phyloP scores from a whole-genome alignment of 352 stramenopile genomes.

The Pythium phragmitis region DNA sequence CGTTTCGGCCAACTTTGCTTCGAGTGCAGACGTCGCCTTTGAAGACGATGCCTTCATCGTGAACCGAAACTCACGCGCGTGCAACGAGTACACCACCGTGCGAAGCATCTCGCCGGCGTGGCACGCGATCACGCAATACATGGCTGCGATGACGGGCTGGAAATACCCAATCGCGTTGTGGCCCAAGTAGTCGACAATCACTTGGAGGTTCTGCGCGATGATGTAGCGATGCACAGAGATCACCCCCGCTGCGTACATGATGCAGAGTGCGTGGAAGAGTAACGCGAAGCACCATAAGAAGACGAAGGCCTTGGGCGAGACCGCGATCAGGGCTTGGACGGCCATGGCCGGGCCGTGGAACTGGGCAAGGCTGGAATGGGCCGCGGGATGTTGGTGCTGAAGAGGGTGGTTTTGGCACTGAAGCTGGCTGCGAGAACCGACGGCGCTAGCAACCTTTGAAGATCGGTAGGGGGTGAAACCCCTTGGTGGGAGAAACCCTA shows the following conservation, averaged over 20 bases:
- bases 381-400: too few relatives aligned
- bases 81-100: slow-evolving; percentile 5
- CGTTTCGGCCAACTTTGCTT: background rate
- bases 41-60: background rate
- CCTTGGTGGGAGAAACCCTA: too few relatives aligned
- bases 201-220: slow-evolving; percentile 6
- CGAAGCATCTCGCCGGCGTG: background rate
- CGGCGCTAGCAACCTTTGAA: too few relatives aligned
- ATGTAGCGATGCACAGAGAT: slow-evolving; percentile 15
- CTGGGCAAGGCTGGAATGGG: too few relatives aligned
- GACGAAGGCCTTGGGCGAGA: slow-evolving; percentile 10
- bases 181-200: slow-evolving; percentile 17
- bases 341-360: background rate
- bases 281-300: slow-evolving; percentile 12
- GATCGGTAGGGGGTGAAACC: too few relatives aligned
- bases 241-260: slow-evolving; percentile 1
- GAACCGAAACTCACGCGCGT: slow-evolving; percentile 7
- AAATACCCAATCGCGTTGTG: slow-evolving; percentile 9
- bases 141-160: slow-evolving; percentile 7
- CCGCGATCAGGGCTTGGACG: slow-evolving; percentile 1
- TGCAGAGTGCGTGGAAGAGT: slow-evolving; percentile 2
- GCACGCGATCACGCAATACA: slow-evolving; percentile 2
- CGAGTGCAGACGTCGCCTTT: background rate
- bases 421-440: too few relatives aligned
- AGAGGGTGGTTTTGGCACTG: too few relatives aligned